Base-by-base conservation (phyloP, 371 early-diverging fungal species). In the Phascolomyces articulosus region DNA sequence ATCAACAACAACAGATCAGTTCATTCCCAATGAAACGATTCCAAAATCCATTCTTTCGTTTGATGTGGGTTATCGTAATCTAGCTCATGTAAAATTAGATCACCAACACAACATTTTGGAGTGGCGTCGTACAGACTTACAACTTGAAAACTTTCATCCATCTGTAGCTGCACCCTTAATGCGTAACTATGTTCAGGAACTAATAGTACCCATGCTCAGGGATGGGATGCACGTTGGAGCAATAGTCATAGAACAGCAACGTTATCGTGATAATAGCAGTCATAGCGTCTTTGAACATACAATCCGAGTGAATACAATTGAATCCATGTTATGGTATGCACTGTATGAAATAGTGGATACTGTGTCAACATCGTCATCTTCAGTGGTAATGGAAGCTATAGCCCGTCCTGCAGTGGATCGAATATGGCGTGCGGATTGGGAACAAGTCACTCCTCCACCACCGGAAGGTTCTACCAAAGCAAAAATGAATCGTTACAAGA, bases 31-130 rank as follows among this genome's bases (percentile, higher is more conserved):
- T 24, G 31, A 28, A 3, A 4, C 41, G 13, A 27, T 82, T 2
- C 79, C 77, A 2, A 40, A 40, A 6, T 75, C 83, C 0, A 70
- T 92, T 7, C 67, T 92, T 2, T 92, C 93, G 0, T 83, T 92
- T 44, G 93, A 92, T 68, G 79, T 92, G 48, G 93, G 93, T 0
- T 85, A 86, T 60, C 80, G 85, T 16, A 91, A 92, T 65, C 72
- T 92, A 2, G 91, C 89, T 0, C 87, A 87, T 71, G 85, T 85
- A 15, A 80, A 80, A 40, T 27, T 88, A 3, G 63, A 69, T 11
- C 58, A 51, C 18, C 67, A 80, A n/a, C 62, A 69, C 0, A 64
- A 67, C 4, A 76, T 85, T 7, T 20, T 75, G 16, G 72, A 74
- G 11, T 85, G 84, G 84, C 61, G 64, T 2, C 71, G 81, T 4